These are phyloP conservation scores for Backusella psychrophila DNA, from an alignment of 192 early-diverging fungal species.

Conservation along the genomic window DNA sequence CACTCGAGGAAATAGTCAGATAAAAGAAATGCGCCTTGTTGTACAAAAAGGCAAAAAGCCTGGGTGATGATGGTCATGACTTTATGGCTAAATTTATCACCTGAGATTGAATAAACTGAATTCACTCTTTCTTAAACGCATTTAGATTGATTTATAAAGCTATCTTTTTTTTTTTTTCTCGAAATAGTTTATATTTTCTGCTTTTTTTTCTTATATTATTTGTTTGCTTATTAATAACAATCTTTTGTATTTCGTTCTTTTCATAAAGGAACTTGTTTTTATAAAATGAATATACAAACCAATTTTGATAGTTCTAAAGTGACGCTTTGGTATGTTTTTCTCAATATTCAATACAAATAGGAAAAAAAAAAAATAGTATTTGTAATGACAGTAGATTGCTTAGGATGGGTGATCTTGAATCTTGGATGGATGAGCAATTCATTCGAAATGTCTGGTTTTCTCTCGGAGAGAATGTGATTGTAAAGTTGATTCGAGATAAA, in stretches of 20 bases:
- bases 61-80: not conserved
- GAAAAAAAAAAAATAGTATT: not conserved
- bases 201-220: too few species aligned
- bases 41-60: not conserved
- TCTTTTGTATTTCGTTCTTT: not conserved
- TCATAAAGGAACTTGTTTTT: not conserved
- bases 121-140: not conserved
- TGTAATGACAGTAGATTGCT: not conserved
- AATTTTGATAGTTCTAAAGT: not conserved
- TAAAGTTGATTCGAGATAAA: slow-evolving; percentile 94
- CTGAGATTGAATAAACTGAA: not conserved
- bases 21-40: not conserved
- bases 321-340: not conserved
- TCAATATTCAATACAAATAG: not conserved
- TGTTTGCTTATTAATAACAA: not conserved
- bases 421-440: slow-evolving; percentile 96
- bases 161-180: not conserved
- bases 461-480: slow-evolving; percentile 79
- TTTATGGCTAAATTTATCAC: not conserved
- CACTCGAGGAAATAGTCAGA: not conserved
- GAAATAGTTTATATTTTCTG: not conserved
- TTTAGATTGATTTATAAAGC: not conserved
- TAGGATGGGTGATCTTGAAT: slow-evolving; percentile 94
- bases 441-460: slow-evolving; percentile 80
- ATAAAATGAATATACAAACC: not conserved